These are phyloP conservation scores for Pyrenochaeta sp. DNA, from an alignment of 2,329 filamentous ascomycete genomes.

Conservation along the genomic window DNA sequence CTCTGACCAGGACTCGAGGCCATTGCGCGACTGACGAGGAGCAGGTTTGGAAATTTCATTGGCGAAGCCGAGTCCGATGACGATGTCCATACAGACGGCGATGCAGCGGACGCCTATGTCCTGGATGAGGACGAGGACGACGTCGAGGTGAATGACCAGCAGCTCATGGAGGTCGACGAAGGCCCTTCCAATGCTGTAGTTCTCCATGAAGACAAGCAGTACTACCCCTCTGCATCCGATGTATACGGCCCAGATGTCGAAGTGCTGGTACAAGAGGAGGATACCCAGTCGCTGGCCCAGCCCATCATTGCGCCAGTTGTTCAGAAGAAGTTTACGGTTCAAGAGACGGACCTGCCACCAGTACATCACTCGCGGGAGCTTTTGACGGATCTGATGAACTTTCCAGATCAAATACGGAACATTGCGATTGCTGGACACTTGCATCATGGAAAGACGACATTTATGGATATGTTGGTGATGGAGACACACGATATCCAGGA, in stretches of 20 bases:
- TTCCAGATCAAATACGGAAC: slow-evolving; percentile 92
- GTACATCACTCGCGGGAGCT: slow-evolving; percentile 90
- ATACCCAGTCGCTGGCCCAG: slow-evolving; percentile 89
- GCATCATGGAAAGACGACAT: slow-evolving; percentile 96
- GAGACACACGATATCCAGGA: slow-evolving; percentile 91
- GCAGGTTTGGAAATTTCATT: slow-evolving; percentile 96
- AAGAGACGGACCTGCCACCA: slow-evolving; percentile 88
- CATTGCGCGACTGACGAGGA: slow-evolving; percentile 23
- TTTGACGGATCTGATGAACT: slow-evolving; percentile 96
- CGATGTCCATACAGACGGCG: slow-evolving; percentile 80
- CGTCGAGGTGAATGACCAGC: slow-evolving; percentile 68
- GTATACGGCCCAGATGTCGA: slow-evolving; percentile 95
- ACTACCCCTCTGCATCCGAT: slow-evolving; percentile 97
- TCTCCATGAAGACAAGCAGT: slow-evolving; percentile 98
- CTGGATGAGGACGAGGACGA: slow-evolving; percentile 67
- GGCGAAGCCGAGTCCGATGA: slow-evolving; percentile 92
- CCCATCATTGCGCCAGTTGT: slow-evolving; percentile 94
- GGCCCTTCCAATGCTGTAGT: slow-evolving; percentile 96
- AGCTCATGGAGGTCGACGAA: slow-evolving; percentile 93
- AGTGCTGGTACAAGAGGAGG: slow-evolving; percentile 94
- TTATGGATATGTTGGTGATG: slow-evolving; percentile 97
- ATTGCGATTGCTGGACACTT: slow-evolving; percentile 90
- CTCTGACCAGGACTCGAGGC: neutral
- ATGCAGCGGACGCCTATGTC: slow-evolving; percentile 81
- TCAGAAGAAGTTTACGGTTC: slow-evolving; percentile 94